Percentiles rank a stretch among this genome's conserved stretches.
Evolutionary conservation across 306 rosid species (phyloP).

Genomic region (apple (Malus domestica)): ASM211411v1 NC_041796.1:2024001-2024500

Average conservation of each 20-base stretch:
- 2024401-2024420: slow-evolving; percentile 81
- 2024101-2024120: slow-evolving; percentile 6
- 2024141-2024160: neutral
- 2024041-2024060: neutral
- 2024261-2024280: slow-evolving; percentile 85
- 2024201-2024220: slow-evolving; percentile 70
- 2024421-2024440: slow-evolving; percentile 89
- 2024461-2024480: slow-evolving; percentile 57
- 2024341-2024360: slow-evolving; percentile 46
- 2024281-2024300: slow-evolving; percentile 52
- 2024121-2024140: slow-evolving; percentile 5
- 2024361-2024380: slow-evolving; percentile 87
- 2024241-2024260: slow-evolving; percentile 61
- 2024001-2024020: neutral
- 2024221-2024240: slow-evolving; percentile 42
- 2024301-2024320: slow-evolving; percentile 84
- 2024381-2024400: slow-evolving; percentile 96
- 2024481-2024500: slow-evolving; percentile 93
- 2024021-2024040: neutral
- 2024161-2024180: neutral
- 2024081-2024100: neutral
- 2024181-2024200: neutral
- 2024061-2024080: neutral
- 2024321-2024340: slow-evolving; percentile 88
- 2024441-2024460: slow-evolving; percentile 79